Evolutionary conservation across 2,329 filamentous ascomycete genomes (phyloP), one percentile per base, ranked within the genome.

Genomic region (Neonectria coccinea): DNA sequence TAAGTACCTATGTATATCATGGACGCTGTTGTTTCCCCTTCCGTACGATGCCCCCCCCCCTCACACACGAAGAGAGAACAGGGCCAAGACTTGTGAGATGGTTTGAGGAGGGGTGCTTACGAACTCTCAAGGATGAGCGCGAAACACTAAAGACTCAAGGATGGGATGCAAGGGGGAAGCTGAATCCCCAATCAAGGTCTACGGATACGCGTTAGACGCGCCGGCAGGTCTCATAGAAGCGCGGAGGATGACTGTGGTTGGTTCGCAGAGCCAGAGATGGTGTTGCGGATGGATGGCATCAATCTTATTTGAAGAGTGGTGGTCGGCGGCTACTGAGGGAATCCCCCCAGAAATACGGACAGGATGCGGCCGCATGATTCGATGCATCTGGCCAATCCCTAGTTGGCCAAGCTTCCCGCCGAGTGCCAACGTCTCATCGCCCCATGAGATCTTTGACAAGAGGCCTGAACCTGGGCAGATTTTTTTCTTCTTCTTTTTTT

Each of bases 201-300:
- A 2, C 50, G 47, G 42, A 58, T 63, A 55, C 60, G 60, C 60
- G 60, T 54, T 56, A 56, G 42, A 64, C 61, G 61, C 61, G 44
- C 51, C 45, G 61, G 52, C 52, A 41, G 27, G 18, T 51, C 50
- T 64, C 18, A 25, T 36, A 31, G 60, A 41, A 58, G 60, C 55
- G 55, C 47, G 18, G 29, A 45, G 33, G 39, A 8, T 41, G 48
- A 14, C 31, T 27, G 42, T 64, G 56, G 61, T 64, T 64, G 61
- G 61, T n/a, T 59, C 25, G 31, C 10, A 18, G 36, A 45, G 45
- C 45, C 16, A 50, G 41, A 64, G 45, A 33, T 14, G 31, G 20
- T 54, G 55, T 31, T 53, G 27, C 18, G 22, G 54, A 64, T 59
- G 50, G 45, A 55, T 53, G 44, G 36, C 44, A 39, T 48, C 56